These are phyloP conservation scores for Scytalidium lignicola DNA, from an alignment of 2,329 filamentous ascomycete species.

Conservation along the genomic window DNA sequence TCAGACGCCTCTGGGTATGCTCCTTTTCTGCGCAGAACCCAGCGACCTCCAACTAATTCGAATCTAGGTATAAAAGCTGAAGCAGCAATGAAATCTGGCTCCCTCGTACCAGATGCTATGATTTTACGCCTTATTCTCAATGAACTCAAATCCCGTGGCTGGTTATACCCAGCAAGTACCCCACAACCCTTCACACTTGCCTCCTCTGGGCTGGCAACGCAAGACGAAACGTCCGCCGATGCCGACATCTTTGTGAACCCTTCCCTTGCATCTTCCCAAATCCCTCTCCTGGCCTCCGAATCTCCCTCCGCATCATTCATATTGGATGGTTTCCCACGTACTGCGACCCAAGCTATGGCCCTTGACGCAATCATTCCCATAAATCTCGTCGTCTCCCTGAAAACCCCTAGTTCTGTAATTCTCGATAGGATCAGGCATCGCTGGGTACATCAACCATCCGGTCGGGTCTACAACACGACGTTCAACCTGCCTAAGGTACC, in stretches of 20 bases:
- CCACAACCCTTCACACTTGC: conserved; percentile 30
- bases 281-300: conserved; percentile 49
- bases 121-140: conserved; percentile 90
- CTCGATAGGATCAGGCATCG: conserved; percentile 84
- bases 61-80: conserved; percentile 80
- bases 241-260: conserved; percentile 23
- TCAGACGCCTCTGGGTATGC: conserved; percentile 74
- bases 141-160: conserved; percentile 79
- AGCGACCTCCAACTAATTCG: neutral
- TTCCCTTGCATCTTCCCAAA: conserved; percentile 29
- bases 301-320: conserved; percentile 83
- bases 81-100: conserved; percentile 78
- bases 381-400: conserved; percentile 84
- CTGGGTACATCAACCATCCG: conserved; percentile 89
- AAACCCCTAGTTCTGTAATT: conserved; percentile 81
- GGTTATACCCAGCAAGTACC: conserved; percentile 54
- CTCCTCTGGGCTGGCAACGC: conserved; percentile 29
- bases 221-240: conserved; percentile 31
- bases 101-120: conserved; percentile 84
- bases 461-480: conserved; percentile 88
- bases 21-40: conserved; percentile 9
- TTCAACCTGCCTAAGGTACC: conserved; percentile 81
- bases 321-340: conserved; percentile 93
- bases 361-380: conserved; percentile 84
- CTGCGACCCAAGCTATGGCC: conserved; percentile 69